phyloP scores from a whole-genome alignment of 2,329 filamentous ascomycete genomes.

The Acephala macrosclerotiorum region DNA sequence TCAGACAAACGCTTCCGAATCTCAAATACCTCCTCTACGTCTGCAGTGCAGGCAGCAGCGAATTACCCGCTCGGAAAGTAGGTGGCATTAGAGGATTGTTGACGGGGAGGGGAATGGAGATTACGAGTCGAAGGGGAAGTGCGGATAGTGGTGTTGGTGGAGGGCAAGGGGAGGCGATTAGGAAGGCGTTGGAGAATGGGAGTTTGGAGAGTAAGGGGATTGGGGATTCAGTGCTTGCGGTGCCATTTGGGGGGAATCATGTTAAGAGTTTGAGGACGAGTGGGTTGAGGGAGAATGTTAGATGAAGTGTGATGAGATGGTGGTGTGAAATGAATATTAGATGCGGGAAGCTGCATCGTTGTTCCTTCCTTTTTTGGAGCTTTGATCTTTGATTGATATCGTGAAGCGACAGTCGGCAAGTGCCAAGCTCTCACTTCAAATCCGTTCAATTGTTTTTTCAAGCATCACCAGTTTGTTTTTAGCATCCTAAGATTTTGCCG shows the following conservation, averaged over 20 bases:
- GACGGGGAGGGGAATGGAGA: conserved; percentile 47
- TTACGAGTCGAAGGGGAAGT: conserved; percentile 40
- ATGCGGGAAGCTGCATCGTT: neutral
- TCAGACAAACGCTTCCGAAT: conserved; percentile 91
- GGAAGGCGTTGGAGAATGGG: conserved; percentile 40
- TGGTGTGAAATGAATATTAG: conserved; percentile 14
- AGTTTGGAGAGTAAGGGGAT: conserved; percentile 26
- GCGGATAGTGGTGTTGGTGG: conserved; percentile 37
- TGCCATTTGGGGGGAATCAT: conserved; percentile 33
- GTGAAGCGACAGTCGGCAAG: neutral
- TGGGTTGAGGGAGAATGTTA: conserved; percentile 43
- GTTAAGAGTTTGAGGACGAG: conserved; percentile 43
- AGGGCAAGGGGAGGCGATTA: conserved; percentile 34
- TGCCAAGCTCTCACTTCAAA: neutral
- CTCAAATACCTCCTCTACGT: conserved; percentile 93
- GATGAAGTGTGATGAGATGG: conserved; percentile 12
- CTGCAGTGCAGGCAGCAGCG: conserved; percentile 77
- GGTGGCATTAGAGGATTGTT: conserved; percentile 68
- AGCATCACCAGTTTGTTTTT: too few species aligned
- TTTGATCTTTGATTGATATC: neutral
- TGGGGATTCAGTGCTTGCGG: conserved; percentile 19
- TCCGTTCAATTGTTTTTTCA: neutral
- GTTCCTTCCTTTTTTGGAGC: neutral
- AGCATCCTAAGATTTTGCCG: neutral
- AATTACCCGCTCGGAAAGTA: conserved; percentile 66